phyloP scores from a whole-genome alignment of 129 eudicot species.

The Calendula officinalis region DNA sequence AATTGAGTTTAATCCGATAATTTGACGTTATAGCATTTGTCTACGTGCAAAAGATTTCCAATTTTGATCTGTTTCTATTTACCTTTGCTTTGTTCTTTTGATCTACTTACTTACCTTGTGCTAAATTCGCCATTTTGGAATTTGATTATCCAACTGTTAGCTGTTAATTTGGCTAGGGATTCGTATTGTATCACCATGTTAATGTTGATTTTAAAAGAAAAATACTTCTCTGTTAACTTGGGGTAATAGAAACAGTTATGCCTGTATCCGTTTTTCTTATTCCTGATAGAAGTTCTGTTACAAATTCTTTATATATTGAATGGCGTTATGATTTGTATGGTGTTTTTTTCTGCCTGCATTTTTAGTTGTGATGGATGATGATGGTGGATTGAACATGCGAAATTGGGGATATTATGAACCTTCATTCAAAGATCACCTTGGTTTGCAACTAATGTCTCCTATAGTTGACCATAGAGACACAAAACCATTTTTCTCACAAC shows the following conservation, averaged over 20 bases:
- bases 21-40: background rate
- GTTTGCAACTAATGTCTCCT: slow-evolving; percentile 59
- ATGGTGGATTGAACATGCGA: slow-evolving; percentile 43
- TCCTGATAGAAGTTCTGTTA: background rate
- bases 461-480: slow-evolving; percentile 46
- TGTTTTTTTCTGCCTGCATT: slow-evolving; percentile 18
- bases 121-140: background rate
- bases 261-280: background rate
- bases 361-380: slow-evolving; percentile 51
- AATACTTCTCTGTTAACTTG: background rate
- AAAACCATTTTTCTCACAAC: slow-evolving; percentile 45
- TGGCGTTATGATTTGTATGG: background rate
- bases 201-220: background rate
- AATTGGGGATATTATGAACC: slow-evolving; percentile 90
- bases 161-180: background rate
- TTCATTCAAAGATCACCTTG: slow-evolving; percentile 47
- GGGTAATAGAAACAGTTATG: background rate
- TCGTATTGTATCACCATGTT: slow-evolving; percentile 4
- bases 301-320: background rate
- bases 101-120: background rate
- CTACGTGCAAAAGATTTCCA: background rate
- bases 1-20: background rate
- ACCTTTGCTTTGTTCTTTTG: no score
- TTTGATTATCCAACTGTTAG: background rate
- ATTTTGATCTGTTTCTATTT: background rate